Conservation (phyloP, 441 rosid species). For the Gossypium schwendimanii region DNA sequence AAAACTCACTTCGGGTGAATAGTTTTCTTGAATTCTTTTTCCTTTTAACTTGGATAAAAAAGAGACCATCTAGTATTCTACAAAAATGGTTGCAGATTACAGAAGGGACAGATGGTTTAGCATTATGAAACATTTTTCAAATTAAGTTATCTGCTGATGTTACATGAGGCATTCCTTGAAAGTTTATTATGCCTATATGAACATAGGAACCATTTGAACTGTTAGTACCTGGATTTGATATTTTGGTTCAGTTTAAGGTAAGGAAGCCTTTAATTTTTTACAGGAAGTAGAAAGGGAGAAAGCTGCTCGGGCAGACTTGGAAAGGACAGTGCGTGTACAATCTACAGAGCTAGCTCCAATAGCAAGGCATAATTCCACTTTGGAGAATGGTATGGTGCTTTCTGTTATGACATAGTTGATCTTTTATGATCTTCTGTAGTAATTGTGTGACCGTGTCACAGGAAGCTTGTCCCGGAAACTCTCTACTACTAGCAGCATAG, state of each 20-base stretch:
- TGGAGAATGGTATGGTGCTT: conserved; percentile 61
- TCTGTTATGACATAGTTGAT: conserved; percentile 8
- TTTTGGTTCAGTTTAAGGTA: conserved; percentile 6
- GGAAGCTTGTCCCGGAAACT: conserved; percentile 67
- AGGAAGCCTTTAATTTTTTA: conserved; percentile 14
- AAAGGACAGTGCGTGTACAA: conserved; percentile 48
- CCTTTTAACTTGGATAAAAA: background rate
- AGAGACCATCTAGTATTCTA: background rate
- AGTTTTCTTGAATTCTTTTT: background rate
- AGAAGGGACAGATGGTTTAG: background rate
- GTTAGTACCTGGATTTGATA: background rate
- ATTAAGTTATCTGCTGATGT: background rate
- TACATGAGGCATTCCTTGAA: background rate
- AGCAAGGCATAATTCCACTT: conserved; percentile 50
- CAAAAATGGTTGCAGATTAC: background rate
- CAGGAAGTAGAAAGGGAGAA: conserved; percentile 93
- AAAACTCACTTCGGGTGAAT: background rate
- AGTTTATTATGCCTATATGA: background rate
- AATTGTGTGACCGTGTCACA: conserved; percentile 28
- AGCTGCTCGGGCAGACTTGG: conserved; percentile 75
- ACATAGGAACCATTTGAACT: background rate
- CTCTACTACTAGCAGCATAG: conserved; percentile 76
- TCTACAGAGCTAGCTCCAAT: conserved; percentile 52
- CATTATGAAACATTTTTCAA: background rate
- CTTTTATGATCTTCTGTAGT: conserved; percentile 14